Evolutionary conservation across 352 stramenopile genomes (phyloP), one percentile per base, ranked within the genome.

Genomic region (Phytophthora hibernalis): DNA sequence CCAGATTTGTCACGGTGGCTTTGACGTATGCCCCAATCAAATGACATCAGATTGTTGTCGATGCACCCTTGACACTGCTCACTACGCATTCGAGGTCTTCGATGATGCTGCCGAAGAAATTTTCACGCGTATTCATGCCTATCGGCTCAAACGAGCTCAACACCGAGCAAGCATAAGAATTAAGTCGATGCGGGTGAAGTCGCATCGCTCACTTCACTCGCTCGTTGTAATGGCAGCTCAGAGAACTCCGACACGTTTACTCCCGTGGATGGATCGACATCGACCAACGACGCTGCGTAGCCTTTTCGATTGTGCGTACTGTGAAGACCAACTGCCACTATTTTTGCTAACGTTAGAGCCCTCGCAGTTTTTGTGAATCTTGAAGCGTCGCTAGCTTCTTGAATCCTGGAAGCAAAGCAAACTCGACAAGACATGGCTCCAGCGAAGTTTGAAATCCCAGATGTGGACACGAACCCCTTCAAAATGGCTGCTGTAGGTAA

Each of bases 401-500:
- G 48, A 53, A 52, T 44, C 31, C 18, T n/a, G 6, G 8, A 33
- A 33, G 28, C 28, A 33, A 52, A 35, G 18, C 28, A 31, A n/a
- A 21, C 15, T 30, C 26, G 26, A 60, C 2, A 15, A 30, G 42
- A 18, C 30, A 79, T 79, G 72, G 16, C 74, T 43, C 47, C 76
- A 44, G 49, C 68, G n/a, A 95, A 94, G 75, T 76, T 87, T 49
- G 83, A 96, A 67, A 60, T 92, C 52, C 83, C 85, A 0, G 86
- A 92, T 18, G 82, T 95, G 51, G 88, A 96, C 62, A 86, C 76
- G 26, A 95, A 96, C 44, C 88, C 85, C 43, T 95, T 92, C 61
- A 96, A 96, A 73, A 90, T 96, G 72, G 86, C 88, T 53, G 70
- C 83, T 15, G 83, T 92, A 15, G 88, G 88, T 21, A 94, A 96